Percentiles rank a stretch among this genome's conserved stretches.
Conservation (phyloP, 2,329 filamentous ascomycete species). For the Cladorrhinum sp. region DNA sequence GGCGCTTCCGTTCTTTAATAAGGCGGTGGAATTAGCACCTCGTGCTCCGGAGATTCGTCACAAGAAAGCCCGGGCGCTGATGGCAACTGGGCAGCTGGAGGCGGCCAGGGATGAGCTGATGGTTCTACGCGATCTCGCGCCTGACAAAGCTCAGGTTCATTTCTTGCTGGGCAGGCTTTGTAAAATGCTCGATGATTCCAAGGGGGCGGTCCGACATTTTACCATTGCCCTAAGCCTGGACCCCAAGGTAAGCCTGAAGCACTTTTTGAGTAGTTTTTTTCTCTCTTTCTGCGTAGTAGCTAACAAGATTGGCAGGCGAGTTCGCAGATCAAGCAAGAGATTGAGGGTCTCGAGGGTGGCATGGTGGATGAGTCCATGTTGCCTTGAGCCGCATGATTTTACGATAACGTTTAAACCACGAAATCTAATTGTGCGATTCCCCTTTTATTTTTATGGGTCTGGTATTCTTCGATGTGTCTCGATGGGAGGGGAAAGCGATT, state of each 20-base stretch:
- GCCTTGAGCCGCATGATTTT: conserved; percentile 36
- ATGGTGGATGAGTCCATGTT: conserved; percentile 67
- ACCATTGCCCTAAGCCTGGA: conserved; percentile 94
- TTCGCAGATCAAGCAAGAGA: conserved; percentile 92
- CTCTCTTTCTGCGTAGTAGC: conserved; percentile 12
- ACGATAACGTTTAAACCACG: conserved; percentile 26
- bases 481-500: not conserved
- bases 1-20: conserved; percentile 77
- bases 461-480: not conserved
- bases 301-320: conserved; percentile 62
- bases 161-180: conserved; percentile 87
- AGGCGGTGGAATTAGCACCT: conserved; percentile 79
- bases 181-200: conserved; percentile 68
- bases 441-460: not conserved
- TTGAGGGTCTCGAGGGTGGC: conserved; percentile 84
- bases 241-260: conserved; percentile 69
- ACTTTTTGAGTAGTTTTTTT: not conserved
- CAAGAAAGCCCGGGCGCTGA: conserved; percentile 85
- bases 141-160: conserved; percentile 93
- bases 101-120: conserved; percentile 78
- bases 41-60: conserved; percentile 80
- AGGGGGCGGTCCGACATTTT: conserved; percentile 84
- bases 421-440: not conserved
- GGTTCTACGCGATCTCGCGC: conserved; percentile 84
- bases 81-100: conserved; percentile 68